Base-by-base conservation (phyloP, 2,329 filamentous ascomycete genomes). In the Leptodontidium sp. region DNA sequence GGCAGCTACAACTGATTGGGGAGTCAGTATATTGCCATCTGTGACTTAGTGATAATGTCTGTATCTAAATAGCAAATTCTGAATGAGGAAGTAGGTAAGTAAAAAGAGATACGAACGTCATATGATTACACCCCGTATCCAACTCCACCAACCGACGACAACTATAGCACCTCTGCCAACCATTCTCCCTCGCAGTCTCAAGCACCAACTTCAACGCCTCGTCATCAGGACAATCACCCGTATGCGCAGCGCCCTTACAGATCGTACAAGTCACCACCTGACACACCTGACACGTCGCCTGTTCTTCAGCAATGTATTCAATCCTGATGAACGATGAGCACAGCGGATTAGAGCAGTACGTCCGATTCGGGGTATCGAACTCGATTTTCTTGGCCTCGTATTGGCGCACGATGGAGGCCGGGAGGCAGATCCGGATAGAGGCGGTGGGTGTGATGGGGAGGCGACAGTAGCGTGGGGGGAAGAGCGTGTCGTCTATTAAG, bases 401-500 rank as follows among this genome's bases (percentile, higher is more conserved):
- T 9, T 75, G 49, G 0, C 74, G 69, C 0, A 81, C 66, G 0
- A 86, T 57, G 1, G 80, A 66, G 0, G 70, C 5, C 0, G 78
- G 72, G 0, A 89, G 77, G 58, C 84, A 79, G 1, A 72, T 49
- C 0, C 74, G 75, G 35, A 79, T 79, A 4, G 21, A 21, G 0
- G 69, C 61, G 0, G 76, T 74, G 0, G 85, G 61, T 0, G 81
- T 75, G 5, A 89, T 84, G 0, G 75, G 67, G 32, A 82, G 71
- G 0, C 72, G 68, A 73, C 87, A 89, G 77, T 87, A 90, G 1
- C 81, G 80, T 0, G 87, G 86, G 0, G 87, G 87, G 67, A 87
- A 90, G 0, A 86, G 73, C 0, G 81, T 79, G 66, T 89, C 84
- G 69, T 88, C 84, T 0, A 67, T 77, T 26, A 85, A 79, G 0